These are phyloP conservation scores for Musa schizocarpa DNA, from an alignment of 176 grass and related monocot genomes.

Conservation along the genomic window DNA sequence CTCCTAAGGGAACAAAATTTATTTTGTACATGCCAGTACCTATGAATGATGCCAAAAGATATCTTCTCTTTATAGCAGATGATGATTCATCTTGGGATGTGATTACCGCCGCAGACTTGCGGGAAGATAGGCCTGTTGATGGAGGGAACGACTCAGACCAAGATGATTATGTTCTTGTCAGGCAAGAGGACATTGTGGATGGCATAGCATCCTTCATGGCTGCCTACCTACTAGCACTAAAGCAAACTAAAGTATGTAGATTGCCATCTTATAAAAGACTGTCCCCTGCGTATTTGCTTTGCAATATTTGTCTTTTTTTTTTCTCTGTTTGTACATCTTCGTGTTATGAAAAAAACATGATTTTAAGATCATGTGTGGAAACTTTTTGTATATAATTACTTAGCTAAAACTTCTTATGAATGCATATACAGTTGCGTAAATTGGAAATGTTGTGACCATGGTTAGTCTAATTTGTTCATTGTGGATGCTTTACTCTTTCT, in stretches of 20 bases:
- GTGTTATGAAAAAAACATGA: not conserved
- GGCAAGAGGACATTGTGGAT: constrained; percentile 75
- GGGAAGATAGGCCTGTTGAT: constrained; percentile 52
- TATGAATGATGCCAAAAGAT: not conserved
- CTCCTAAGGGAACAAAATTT: not conserved
- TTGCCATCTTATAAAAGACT: not conserved
- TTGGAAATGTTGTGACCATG: not conserved
- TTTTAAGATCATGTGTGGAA: not conserved
- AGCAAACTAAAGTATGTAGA: constrained; percentile 53
- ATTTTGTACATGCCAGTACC: not conserved
- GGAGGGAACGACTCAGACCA: constrained; percentile 39
- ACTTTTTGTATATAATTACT: not conserved
- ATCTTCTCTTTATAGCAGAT: constrained; percentile 26
- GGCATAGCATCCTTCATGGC: constrained; percentile 76
- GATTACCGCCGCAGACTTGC: constrained; percentile 46
- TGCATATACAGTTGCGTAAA: not conserved
- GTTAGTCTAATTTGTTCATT: not conserved
- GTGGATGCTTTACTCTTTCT: not conserved
- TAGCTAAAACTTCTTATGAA: not conserved
- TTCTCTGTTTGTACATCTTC: not conserved
- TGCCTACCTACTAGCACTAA: constrained; percentile 62
- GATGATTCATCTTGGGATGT: constrained; percentile 60
- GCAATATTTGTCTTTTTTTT: not conserved
- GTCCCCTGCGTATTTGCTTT: not conserved
- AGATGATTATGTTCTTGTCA: constrained; percentile 79